Conservation (phyloP, 2,329 filamentous ascomycete genomes). For the Mycosphaerella arachidis region DNA sequence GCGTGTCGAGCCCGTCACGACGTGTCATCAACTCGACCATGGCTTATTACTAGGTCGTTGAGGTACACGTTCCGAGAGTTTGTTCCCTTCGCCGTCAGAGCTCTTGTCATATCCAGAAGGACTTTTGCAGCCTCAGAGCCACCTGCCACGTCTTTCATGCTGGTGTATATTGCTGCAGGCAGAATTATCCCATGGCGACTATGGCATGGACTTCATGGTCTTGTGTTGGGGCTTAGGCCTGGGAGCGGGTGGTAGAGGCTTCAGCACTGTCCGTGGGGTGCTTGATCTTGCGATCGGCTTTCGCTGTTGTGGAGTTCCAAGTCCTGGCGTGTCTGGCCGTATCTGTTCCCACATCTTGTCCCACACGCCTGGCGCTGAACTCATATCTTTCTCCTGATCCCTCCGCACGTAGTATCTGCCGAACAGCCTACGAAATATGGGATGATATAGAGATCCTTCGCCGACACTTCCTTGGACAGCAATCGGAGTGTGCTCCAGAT, state of each 20-base stretch:
- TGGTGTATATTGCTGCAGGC: too few species aligned
- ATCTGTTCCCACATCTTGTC: slow-evolving; percentile 30
- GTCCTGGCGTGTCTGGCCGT: slow-evolving; percentile 4
- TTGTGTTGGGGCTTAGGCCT: neutral
- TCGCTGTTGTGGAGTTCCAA: neutral
- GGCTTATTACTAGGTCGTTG: too few species aligned
- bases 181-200: neutral
- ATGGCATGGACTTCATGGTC: neutral
- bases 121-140: too few species aligned
- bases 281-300: neutral
- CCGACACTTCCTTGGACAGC: slow-evolving; percentile 28
- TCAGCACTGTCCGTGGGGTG: neutral
- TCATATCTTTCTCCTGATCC: slow-evolving; percentile 17
- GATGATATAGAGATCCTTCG: slow-evolving; percentile 7
- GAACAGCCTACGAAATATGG: slow-evolving; percentile 15
- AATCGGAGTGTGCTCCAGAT: slow-evolving; percentile 29
- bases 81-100: too few species aligned
- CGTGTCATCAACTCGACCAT: too few species aligned
- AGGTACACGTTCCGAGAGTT: too few species aligned
- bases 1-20: too few species aligned
- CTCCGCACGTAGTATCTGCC: slow-evolving; percentile 25
- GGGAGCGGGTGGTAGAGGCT: neutral
- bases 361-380: slow-evolving; percentile 26
- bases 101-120: too few species aligned
- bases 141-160: too few species aligned